Base-by-base conservation (phyloP, 495 filamentous ascomycete genomes). In the Aspergillus taichungensis region DNA sequence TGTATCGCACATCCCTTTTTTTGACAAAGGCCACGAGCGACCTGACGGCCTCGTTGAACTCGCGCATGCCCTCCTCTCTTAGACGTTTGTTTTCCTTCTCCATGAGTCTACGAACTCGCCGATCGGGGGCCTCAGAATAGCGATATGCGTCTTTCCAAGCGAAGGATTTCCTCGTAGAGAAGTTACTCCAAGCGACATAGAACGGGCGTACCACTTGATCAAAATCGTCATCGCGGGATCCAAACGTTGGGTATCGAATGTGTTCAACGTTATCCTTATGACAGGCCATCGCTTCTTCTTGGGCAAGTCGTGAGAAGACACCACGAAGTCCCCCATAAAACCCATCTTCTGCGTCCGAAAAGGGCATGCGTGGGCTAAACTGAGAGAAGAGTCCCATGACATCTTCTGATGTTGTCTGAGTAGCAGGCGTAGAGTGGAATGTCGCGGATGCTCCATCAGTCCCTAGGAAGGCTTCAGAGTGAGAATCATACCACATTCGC, bases 401-500 rank as follows among this genome's bases (percentile, higher is more conserved):
- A 47, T 94, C 86, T 37, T 82, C 76, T 13, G 86, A 74, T 10
- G 84, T 89, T 9, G 88, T 94, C 6, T 74, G 75, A 30, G 77
- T 67, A 55, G 85, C 77, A 43, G 82, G 68, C 27, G 80, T 79
- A 52, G 78, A 85, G 34, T 73, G 64, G 30, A 66, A 62, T 60
- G 62, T 34, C 62, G 72, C 49, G 37, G 50, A 24, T 13, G 30
- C 49, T 18, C 58, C 59, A 41, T 78, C 73, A 10, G 77, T 81
- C 2, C 78, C 74, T 40, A 96, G 68, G 39, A 97, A 88, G 10
- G 80, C 82, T 50, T 88, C 83, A 41, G 87, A 83, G 55, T 99
- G 92, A 14, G 88, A 85, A 56, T 99, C 91, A 63, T 99, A 99
- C 92, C 92, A 97, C 7, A 90, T 83, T 37, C 94, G 80, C 61